Evolutionary conservation across 2,329 filamentous ascomycete species (phyloP), one percentile per base, ranked within the genome.

Genomic region (Aspergillus candidus): DNA sequence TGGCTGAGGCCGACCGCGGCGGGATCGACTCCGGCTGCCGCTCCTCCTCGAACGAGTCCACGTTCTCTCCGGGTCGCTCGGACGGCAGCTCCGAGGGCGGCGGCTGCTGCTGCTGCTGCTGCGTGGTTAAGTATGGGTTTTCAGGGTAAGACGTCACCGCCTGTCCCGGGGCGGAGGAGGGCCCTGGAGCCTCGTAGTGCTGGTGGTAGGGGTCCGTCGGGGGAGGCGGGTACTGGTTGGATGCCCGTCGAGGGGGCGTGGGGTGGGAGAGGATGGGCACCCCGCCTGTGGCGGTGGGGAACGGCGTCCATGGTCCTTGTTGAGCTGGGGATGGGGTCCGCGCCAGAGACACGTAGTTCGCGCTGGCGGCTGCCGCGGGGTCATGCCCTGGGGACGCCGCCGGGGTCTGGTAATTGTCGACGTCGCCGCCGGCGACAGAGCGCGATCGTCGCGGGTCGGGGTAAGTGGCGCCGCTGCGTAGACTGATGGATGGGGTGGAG

Each of bases 301-400:
- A 49, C 3, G 58, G 54, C 32, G 42, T 52, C 14, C 46, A 53
- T 4, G 46, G 41, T 18, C 53, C 59, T 35, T 55, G 50, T 44
- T 61, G 66, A 27, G 68, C 68, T 4, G 62, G 67, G 3, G 68
- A 71, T 1, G 63, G 59, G n/a, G 61, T 62, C 5, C 68, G 67
- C 11, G 55, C 51, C 13, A 71, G 55, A 4, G 57, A 41, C 47
- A 58, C 51, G 49, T 56, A 44, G 48, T 46, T 40, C 44, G 56
- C 44, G 38, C 51, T 51, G 32, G 58, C 49, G 22, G 22, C 22
- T 27, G 22, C 6, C 40, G 58, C 56, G 38, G 43, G 48, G 29
- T 54, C 51, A 40, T 53, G 52, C 17, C 43, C 48, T 4, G 60
- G 60, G 4, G 56, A 49, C 17, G 52, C 52, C 35, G 54, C 60